Evolutionary conservation across 495 filamentous ascomycete genomes (phyloP), one percentile per base, ranked within the genome.

Genomic region (Bombardia bombarda): DNA sequence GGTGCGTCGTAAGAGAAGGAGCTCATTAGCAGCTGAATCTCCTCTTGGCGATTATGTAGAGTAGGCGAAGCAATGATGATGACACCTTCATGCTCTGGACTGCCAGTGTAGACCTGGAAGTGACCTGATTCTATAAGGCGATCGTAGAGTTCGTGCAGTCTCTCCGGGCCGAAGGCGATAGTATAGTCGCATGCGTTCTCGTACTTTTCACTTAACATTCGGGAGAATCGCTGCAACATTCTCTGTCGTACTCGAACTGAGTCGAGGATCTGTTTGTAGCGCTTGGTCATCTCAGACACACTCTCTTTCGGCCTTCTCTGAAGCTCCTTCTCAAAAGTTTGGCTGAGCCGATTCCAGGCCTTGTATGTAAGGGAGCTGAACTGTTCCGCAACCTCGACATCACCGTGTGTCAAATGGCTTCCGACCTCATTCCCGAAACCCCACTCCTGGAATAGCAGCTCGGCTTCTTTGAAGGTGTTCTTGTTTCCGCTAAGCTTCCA

Each of bases 381-480:
- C 56, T 98, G 93, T 65, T 98, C 92, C n/a, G 92, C 92, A 28
- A 97, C 93, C 67, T 97, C 88, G 21, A 96, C 82, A 65, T 97
- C 90, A 42, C 93, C 92, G 31, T 86, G 86, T 38, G 90, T 82
- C 28, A 98, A 74, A 52, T 87, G 84, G 18, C 83, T 76, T 10
- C 90, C 92, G 45, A 97, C 84, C 43, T 88, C 83, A 54, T 96
- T 96, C 1, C 84, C 89, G 49, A 95, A 97, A 20, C 83, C 84
- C 90, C 92, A 98, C 61, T 97, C 92, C 52, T 95, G 90, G 56
- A 95, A 90, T 23, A 98, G 67, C 47, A 98, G 86, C 63, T 98
- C 92, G 10, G 92, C 92, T 55, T 97, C 92, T 58, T 97, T 97
- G 74, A 97, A 97, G 0, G 92, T 95, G 63, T 97, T 98, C 59